phyloP scores from a whole-genome alignment of 2,329 filamentous ascomycete species.

The Pestalotiopsis sp. region DNA sequence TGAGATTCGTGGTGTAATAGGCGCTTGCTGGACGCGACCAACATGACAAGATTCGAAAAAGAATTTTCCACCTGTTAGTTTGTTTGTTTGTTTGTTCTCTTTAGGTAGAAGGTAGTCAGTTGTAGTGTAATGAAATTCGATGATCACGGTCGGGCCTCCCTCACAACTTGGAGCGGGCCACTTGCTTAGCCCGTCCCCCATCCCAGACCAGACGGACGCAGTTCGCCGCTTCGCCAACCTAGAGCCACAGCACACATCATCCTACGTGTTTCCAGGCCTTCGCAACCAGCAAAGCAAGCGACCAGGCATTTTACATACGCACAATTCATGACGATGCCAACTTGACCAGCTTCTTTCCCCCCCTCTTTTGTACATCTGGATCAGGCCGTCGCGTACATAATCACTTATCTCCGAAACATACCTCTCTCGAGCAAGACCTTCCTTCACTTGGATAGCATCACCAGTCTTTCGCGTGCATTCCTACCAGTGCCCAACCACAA shows the following conservation, averaged over 20 bases:
- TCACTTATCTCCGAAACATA: slow-evolving; percentile 2
- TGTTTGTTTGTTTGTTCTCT: background rate
- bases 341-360: background rate
- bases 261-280: background rate
- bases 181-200: background rate
- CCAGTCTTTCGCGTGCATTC: slow-evolving; percentile 1
- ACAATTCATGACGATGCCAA: slow-evolving; percentile 11
- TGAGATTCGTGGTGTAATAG: too few relatives aligned
- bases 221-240: slow-evolving; percentile 2
- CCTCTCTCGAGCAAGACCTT: background rate
- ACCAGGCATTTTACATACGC: background rate
- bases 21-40: too few relatives aligned
- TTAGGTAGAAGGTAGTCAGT: background rate
- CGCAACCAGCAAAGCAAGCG: background rate
- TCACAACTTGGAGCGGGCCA: background rate
- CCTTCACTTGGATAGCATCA: slow-evolving; percentile 1
- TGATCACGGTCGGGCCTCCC: slow-evolving; percentile 6
- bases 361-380: background rate
- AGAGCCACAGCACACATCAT: slow-evolving; percentile 7
- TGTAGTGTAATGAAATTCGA: background rate
- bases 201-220: background rate
- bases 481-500: slow-evolving; percentile 3
- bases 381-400: background rate
- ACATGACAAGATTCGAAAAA: too few relatives aligned
- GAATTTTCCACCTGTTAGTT: background rate